These are phyloP conservation scores for Quercus aquifolioides DNA, from an alignment of 306 rosid genomes.

Conservation along the genomic window DNA sequence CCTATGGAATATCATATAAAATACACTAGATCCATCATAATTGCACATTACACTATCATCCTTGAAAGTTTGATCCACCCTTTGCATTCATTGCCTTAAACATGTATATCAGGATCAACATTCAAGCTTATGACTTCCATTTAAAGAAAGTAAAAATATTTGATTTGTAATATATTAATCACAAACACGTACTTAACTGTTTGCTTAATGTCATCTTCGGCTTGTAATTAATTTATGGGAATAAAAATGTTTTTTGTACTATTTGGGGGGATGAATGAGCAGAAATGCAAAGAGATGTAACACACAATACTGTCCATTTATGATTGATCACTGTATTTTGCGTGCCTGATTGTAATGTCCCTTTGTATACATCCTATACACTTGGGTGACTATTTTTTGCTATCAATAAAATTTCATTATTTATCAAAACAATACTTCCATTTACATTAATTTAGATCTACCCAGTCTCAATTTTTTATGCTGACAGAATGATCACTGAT, in stretches of 20 bases:
- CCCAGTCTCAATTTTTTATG: neutral
- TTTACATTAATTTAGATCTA: neutral
- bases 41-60: neutral
- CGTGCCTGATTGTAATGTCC: too few species aligned
- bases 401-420: too few species aligned
- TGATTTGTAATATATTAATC: neutral
- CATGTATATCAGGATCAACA: too few species aligned
- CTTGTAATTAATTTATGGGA: neutral
- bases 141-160: neutral
- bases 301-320: neutral
- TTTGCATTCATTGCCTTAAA: too few species aligned
- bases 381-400: too few species aligned
- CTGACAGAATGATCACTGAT: neutral
- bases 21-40: neutral
- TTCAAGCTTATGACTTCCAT: neutral
- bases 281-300: neutral
- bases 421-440: too few species aligned
- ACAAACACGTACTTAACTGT: neutral
- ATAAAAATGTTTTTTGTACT: neutral
- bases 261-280: neutral
- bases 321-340: too few species aligned
- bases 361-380: too few species aligned
- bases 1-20: neutral
- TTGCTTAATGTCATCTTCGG: neutral
- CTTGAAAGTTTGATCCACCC: neutral